Evolutionary conservation across 148 eudicot genomes (phyloP), one percentile per base, ranked within the genome.

Genomic region (Persicaria maculosa): DNA sequence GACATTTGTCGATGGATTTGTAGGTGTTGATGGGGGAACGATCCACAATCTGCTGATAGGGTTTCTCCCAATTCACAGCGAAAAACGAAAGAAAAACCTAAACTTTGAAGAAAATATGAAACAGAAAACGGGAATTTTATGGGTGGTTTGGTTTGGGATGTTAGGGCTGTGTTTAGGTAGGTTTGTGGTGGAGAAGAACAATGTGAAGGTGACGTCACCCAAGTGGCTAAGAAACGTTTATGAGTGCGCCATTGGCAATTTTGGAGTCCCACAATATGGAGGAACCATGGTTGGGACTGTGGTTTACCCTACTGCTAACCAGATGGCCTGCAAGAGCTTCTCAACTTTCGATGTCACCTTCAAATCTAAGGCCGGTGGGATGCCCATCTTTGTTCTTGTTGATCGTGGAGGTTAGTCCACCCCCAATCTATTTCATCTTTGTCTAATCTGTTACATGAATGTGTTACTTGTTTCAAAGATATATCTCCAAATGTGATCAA

Each of bases 161-260:
- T 59, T 25, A 68, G 83, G 75, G 43, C 71, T 73, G 43, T 84
- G 96, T 86, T 50, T 85, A 54, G 92, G 92, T n/a, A 87, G 88
- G 59, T 94, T 94, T 84, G 96, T 94, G 50, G 98, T 94, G 74
- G 98, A 94, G 87, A 94, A 94, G 81, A 94, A 90, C 77, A 94
- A 88, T 76, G 82, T 94, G 72, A 90, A 75, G 79, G 90, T 94
- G 75, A 85, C 93, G 12, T 86, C 97, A 16, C 98, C 96, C 1
- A 85, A 78, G 4, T 75, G 80, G 14, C 74, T 94, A 72, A 91
- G 79, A 68, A 90, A 82, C 53, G 76, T 83, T 11, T 88, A 94
- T 71, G 98, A 94, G 82, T 88, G 98, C 82, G 97, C 98, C 71
- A 84, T 92, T 83, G 97, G 95, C 80, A 92, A 92, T 81, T 92